Evolutionary conservation across 2,329 filamentous ascomycete species (phyloP).

Genomic region (Waltergamsia citrina): DNA sequence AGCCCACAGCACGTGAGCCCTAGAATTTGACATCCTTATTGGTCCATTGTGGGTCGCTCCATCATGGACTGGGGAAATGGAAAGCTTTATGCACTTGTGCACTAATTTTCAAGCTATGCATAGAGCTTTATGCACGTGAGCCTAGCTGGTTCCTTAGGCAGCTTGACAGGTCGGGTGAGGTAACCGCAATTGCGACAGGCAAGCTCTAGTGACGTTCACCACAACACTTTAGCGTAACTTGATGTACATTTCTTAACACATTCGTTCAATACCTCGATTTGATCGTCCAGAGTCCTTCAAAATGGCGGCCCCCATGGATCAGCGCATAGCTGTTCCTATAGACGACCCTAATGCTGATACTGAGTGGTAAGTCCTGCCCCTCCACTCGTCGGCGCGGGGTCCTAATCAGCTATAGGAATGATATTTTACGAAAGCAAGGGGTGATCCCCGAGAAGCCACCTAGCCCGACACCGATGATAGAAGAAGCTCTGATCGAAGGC

Average conservation of each 20-base stretch:
- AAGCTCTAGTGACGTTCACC: no score
- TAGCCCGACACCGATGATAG: slow-evolving; percentile 89
- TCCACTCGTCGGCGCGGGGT: slow-evolving; percentile 4
- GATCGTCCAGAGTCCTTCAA: slow-evolving; percentile 7
- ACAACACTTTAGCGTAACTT: no score
- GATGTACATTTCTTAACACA: no score
- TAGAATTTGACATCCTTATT: neutral
- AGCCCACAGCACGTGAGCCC: slow-evolving; percentile 25
- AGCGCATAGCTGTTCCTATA: slow-evolving; percentile 70
- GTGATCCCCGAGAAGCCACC: slow-evolving; percentile 97
- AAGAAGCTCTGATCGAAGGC: slow-evolving; percentile 85
- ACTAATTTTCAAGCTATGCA: neutral
- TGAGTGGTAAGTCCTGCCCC: slow-evolving; percentile 62
- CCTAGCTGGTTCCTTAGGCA: no score
- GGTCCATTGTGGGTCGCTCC: neutral
- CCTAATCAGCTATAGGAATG: slow-evolving; percentile 60
- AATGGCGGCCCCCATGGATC: slow-evolving; percentile 55
- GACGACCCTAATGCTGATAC: slow-evolving; percentile 96
- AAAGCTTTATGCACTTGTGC: slow-evolving; percentile 2
- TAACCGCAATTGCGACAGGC: no score
- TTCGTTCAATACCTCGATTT: no score
- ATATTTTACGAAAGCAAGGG: slow-evolving; percentile 93
- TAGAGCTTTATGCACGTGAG: slow-evolving; percentile 1
- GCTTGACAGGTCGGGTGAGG: no score
- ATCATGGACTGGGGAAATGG: neutral